Evolutionary conservation across 164 flowering plant species (phyloP).

Genomic region (Hamamelis virginiana): DNA sequence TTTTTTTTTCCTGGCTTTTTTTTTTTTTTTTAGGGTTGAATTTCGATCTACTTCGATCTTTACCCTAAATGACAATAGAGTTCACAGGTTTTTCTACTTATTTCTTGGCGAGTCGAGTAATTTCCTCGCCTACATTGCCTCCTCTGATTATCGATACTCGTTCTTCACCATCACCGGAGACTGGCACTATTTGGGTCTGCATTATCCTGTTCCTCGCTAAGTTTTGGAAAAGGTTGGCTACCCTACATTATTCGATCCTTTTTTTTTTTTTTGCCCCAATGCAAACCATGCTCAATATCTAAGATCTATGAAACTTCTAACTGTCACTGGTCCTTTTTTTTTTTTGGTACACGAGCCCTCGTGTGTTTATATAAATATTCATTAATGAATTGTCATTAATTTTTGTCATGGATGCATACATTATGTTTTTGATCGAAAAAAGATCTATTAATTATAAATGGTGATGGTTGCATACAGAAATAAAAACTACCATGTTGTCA

Average conservation of each 20-base stretch:
- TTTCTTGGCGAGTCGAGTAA: background rate
- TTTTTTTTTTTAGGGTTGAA: background rate
- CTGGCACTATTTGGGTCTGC: background rate
- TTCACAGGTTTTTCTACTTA: background rate
- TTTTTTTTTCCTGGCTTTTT: background rate
- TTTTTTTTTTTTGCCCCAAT: too few species aligned
- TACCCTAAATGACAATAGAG: constrained; percentile 24
- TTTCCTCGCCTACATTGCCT: constrained; percentile 1
- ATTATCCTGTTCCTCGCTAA: constrained; percentile 7
- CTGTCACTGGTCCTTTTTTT: too few species aligned
- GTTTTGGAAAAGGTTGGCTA: constrained; percentile 14
- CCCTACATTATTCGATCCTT: background rate
- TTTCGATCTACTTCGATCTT: background rate
- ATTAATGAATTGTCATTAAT: too few species aligned
- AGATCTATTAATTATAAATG: too few species aligned
- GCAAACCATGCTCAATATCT: too few species aligned
- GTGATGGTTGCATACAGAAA: too few species aligned
- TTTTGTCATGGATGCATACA: too few species aligned
- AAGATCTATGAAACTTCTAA: too few species aligned
- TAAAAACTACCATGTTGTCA: too few species aligned
- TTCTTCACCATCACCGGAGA: constrained; percentile 28
- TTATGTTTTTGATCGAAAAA: too few species aligned
- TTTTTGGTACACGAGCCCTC: too few species aligned
- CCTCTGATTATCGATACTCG: background rate
- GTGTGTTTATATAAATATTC: too few species aligned